A percentile compares a stretch with the other conserved stretches of the same genome.
These are phyloP conservation scores for Kickxella alabastrina DNA, from an alignment of 192 early-diverging fungal species.

Conservation along the genomic window DNA sequence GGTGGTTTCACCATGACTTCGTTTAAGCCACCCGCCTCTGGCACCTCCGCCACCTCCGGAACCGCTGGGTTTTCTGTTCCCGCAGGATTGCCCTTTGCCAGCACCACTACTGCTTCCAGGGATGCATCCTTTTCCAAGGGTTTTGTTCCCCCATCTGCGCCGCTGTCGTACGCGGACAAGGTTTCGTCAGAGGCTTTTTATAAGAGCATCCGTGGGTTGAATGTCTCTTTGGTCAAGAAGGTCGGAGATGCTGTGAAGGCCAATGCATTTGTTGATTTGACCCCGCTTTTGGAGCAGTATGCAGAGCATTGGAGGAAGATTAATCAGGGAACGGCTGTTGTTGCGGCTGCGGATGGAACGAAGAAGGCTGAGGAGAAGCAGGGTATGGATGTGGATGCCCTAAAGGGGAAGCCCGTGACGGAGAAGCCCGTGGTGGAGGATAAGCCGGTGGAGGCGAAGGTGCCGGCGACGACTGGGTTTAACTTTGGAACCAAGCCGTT, in stretches of 20 bases:
- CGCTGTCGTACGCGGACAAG: not conserved
- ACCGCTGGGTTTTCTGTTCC: too few species aligned
- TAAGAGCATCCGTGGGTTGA: slow-evolving; percentile 47
- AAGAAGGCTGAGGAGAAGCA: not conserved
- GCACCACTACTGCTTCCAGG: not conserved
- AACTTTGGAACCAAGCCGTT: too few species aligned
- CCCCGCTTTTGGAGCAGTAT: slow-evolving; percentile 43
- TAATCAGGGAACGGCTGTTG: not conserved
- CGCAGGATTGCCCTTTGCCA: not conserved
- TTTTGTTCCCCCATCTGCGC: slow-evolving; percentile 20
- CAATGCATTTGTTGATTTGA: slow-evolving; percentile 46
- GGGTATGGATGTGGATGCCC: too few species aligned
- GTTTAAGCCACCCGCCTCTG: slow-evolving; percentile 30
- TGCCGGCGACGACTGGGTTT: too few species aligned
- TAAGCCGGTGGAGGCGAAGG: too few species aligned
- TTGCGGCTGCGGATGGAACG: not conserved
- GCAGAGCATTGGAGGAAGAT: slow-evolving; percentile 30
- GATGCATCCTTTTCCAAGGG: slow-evolving; percentile 17
- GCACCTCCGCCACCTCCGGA: not conserved
- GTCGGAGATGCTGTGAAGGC: slow-evolving; percentile 23
- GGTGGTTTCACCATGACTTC: slow-evolving; percentile 26
- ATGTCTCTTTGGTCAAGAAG: slow-evolving; percentile 43
- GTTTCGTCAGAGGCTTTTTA: slow-evolving; percentile 13
- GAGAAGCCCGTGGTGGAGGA: too few species aligned
- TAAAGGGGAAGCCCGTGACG: slow-evolving; percentile 2